phyloP scores from a whole-genome alignment of 257 asterid genomes.

The Catharanthus roseus region DNA sequence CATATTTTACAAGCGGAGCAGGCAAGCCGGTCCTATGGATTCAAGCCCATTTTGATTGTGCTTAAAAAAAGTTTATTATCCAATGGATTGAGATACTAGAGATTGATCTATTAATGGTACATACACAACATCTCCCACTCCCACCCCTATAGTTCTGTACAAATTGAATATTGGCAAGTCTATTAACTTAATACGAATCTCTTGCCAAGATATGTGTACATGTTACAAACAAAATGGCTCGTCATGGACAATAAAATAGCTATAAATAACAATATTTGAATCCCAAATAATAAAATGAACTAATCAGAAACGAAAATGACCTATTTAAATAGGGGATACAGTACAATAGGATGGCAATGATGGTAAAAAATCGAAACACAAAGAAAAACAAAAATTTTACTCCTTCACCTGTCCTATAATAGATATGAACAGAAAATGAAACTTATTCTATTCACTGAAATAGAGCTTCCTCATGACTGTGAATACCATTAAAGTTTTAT shows the following conservation, averaged over 20 bases:
- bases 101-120: no score
- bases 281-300: neutral
- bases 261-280: neutral
- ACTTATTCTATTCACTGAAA: conserved; percentile 11
- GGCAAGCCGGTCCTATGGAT: no score
- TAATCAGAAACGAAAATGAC: neutral
- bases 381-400: conserved; percentile 36
- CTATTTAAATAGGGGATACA: conserved; percentile 7
- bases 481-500: conserved; percentile 9
- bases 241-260: neutral
- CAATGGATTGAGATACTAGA: no score
- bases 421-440: conserved; percentile 8
- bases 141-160: no score
- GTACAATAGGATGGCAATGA: conserved; percentile 17
- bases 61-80: no score
- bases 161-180: no score
- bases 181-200: no score
- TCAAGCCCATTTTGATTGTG: no score
- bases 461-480: conserved; percentile 9
- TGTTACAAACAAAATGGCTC: neutral
- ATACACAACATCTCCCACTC: no score
- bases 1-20: no score
- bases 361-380: conserved; percentile 39
- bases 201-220: neutral
- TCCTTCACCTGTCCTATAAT: conserved; percentile 23